Evolutionary conservation across 2,329 filamentous ascomycete genomes (phyloP).

Genomic region (Alternaria sp.): DNA sequence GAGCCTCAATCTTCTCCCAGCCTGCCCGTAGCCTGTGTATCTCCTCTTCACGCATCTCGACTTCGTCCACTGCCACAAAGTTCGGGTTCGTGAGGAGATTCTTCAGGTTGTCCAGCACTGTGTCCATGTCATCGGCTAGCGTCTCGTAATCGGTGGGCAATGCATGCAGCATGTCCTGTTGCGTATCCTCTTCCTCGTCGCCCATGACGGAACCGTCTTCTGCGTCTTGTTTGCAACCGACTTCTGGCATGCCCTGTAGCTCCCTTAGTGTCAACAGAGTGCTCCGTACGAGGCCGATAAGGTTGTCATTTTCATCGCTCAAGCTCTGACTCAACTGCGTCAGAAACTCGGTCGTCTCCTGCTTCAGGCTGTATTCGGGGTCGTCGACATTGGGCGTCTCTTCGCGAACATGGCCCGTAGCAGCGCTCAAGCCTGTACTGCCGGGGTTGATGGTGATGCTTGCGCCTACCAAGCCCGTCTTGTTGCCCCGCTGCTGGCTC

Average conservation of each 20-base stretch:
- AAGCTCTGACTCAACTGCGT: conserved; percentile 82
- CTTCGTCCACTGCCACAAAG: conserved; percentile 94
- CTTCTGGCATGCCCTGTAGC: conserved; percentile 62
- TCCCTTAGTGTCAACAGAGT: conserved; percentile 76
- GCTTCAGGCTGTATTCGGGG: conserved; percentile 73
- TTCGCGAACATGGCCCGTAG: conserved; percentile 60
- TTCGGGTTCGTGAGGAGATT: conserved; percentile 91
- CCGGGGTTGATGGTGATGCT: conserved; percentile 58
- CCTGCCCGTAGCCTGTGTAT: conserved; percentile 82
- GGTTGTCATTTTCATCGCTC: conserved; percentile 88
- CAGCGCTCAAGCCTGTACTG: conserved; percentile 33
- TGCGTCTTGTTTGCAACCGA: conserved; percentile 35
- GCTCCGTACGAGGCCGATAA: conserved; percentile 75
- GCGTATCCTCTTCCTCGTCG: conserved; percentile 45
- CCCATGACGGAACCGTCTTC: conserved; percentile 40
- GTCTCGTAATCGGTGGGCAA: conserved; percentile 71
- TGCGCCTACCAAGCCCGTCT: conserved; percentile 57
- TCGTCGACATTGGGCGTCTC: conserved; percentile 61
- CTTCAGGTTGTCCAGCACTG: conserved; percentile 80
- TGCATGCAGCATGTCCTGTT: conserved; percentile 52
- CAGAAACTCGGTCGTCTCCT: conserved; percentile 91
- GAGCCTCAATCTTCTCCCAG: conserved; percentile 91
- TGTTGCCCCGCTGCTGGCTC: conserved; percentile 65
- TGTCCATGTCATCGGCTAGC: conserved; percentile 76
- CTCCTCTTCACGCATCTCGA: conserved; percentile 90